Evolutionary conservation across 306 rosid species (phyloP).

Genomic region (Hippophae tibetana): DNA sequence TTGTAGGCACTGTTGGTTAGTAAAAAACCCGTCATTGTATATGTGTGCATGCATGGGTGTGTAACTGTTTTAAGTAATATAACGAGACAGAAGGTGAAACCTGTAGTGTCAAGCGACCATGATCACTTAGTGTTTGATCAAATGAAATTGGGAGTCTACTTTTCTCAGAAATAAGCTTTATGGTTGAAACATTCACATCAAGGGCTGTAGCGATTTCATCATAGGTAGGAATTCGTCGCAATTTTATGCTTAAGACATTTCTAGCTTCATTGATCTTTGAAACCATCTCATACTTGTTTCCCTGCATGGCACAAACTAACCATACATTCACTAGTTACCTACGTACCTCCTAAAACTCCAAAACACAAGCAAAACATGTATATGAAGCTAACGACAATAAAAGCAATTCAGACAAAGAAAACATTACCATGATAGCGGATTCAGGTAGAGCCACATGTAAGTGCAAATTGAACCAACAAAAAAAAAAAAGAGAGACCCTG

Average conservation of each 20-base stretch:
- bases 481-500: too few species aligned
- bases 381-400: too few species aligned
- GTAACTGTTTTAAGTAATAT: too few species aligned
- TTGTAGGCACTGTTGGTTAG: too few species aligned
- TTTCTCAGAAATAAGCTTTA: conserved; percentile 44
- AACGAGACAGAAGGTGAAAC: conserved; percentile 22
- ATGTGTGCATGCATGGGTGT: too few species aligned
- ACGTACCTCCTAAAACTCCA: conserved; percentile 13
- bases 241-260: conserved; percentile 33
- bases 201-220: conserved; percentile 45
- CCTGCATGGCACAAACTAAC: conserved; percentile 67
- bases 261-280: conserved; percentile 54
- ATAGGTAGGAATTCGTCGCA: conserved; percentile 41
- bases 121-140: conserved; percentile 32
- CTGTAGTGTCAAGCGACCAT: conserved; percentile 49
- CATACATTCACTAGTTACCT: conserved; percentile 53
- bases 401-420: too few species aligned
- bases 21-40: too few species aligned
- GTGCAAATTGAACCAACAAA: too few species aligned
- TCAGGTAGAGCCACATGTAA: too few species aligned
- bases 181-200: conserved; percentile 30
- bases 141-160: conserved; percentile 51
- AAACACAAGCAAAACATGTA: background rate
- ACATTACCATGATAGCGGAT: too few species aligned
- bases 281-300: conserved; percentile 39